Evolutionary conservation across 352 stramenopile genomes (phyloP), one percentile per base, ranked within the genome.

Genomic region (Globisporangium lucens): DNA sequence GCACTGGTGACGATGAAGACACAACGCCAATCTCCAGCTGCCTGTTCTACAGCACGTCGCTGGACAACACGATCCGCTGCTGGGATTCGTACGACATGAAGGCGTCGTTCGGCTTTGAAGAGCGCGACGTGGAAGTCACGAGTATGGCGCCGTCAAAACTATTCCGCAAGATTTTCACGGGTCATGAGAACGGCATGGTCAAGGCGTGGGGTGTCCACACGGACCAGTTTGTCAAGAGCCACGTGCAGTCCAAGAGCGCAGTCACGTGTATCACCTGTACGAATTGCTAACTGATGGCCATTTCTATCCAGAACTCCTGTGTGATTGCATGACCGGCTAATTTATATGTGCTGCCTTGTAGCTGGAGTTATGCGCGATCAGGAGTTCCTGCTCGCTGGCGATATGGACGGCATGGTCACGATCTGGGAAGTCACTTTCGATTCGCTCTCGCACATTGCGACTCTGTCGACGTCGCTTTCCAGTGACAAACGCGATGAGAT

Each of bases 31-130:
- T 75, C 20, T 69, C 66, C 4, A 75, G 69, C 1, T 76, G 61
- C 29, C 77, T 76, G 7, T 88, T 91, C 63, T 83, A 91, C 56
- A 90, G 80, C 61, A 79, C 79, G 36, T 91, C 83, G 22, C 62
- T 90, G 22, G 85, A 94, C 56, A 85, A 82, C 22, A 82, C 82
- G n/a, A 75, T 94, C 22, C 78, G 85, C 1, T 94, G 85, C 64
- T 94, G 85, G 85, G 83, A 91, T 43, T 75, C 79, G 47, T 89
- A 89, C 64, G 81, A 90, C 33, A 83, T 89, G 71, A 84, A 87
- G 38, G 65, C 73, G 3, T 72, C 80, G 5, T 90, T 82, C 56
- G 72, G 77, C 20, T 94, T 92, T 66, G 79, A 91, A 63, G 85
- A 92, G 66, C 75, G 74, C n/a, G 56, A 77, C 4, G 82, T 78